Conservation (phyloP, 164 flowering plant species). For the Magnolia officinalis region DNA sequence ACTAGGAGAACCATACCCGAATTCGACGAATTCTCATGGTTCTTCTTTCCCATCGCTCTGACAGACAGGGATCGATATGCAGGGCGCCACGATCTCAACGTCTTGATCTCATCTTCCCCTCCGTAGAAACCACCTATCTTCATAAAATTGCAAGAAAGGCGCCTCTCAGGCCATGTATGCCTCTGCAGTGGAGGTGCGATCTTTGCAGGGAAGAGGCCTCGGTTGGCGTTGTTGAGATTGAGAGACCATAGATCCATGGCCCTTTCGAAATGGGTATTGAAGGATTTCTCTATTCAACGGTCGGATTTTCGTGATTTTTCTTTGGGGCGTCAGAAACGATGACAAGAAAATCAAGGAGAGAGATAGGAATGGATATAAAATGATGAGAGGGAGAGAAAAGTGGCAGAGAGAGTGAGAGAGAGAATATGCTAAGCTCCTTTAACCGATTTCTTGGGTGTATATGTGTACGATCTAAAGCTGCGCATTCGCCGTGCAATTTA, state of each 20-base stretch:
- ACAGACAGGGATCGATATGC: conserved; percentile 16
- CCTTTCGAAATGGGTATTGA: not conserved
- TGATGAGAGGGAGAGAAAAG: not conserved
- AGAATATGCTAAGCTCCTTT: not conserved
- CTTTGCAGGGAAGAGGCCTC: conserved; percentile 15
- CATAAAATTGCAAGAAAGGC: conserved; percentile 9
- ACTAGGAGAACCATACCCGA: conserved; percentile 7
- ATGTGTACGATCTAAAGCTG: not conserved
- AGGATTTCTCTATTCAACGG: not conserved
- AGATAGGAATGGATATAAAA: not conserved
- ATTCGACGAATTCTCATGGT: conserved; percentile 15
- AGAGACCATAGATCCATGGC: conserved; percentile 21
- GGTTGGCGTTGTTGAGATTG: conserved; percentile 6
- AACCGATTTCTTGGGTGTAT: not conserved
- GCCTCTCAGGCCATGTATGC: conserved; percentile 8
- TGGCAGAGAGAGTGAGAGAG: not conserved
- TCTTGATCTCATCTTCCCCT: conserved; percentile 8
- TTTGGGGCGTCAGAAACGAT: not conserved
- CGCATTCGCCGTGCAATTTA: not conserved
- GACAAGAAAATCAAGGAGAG: not conserved
- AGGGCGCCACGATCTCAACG: conserved; percentile 11
- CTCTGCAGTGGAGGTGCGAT: conserved; percentile 10
- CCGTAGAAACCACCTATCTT: conserved; percentile 9
- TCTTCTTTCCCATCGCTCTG: conserved; percentile 26
- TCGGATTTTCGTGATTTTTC: not conserved